Percentiles rank a stretch among this genome's conserved stretches.
phyloP scores from a whole-genome alignment of 1,139 yeast genomes.

The Geotrichum klebahnii region DNA sequence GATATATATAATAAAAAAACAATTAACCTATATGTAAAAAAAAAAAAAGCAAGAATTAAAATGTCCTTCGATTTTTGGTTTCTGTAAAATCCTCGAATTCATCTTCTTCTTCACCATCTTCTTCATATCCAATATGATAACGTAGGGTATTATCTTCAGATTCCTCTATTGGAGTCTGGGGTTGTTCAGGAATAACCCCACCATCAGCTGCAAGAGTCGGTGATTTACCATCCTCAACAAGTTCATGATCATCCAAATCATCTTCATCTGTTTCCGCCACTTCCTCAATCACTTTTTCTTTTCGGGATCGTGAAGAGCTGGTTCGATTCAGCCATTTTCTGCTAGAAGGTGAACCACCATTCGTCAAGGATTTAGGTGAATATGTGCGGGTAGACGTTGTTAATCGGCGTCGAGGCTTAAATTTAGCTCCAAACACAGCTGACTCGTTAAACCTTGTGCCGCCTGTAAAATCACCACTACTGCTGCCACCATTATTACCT shows the following conservation, averaged over 20 bases:
- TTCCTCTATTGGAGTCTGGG: neutral
- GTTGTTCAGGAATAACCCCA: neutral
- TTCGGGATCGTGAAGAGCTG: slow-evolving; percentile 3
- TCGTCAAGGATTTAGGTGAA: neutral
- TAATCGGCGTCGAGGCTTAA: neutral
- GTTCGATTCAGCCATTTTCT: slow-evolving; percentile 15
- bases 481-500: neutral
- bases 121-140: slow-evolving; percentile 1
- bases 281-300: slow-evolving; percentile 13
- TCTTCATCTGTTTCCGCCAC: slow-evolving; percentile 15
- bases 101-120: slow-evolving; percentile 24
- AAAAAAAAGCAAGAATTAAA: too few species aligned
- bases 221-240: slow-evolving; percentile 12
- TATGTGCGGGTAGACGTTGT: neutral
- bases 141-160: neutral
- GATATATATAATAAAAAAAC: too few species aligned
- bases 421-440: slow-evolving; percentile 25
- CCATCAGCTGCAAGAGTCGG: neutral
- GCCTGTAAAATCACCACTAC: slow-evolving; percentile 10
- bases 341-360: slow-evolving; percentile 5
- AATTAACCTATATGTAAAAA: too few species aligned
- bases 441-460: slow-evolving; percentile 28
- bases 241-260: slow-evolving; percentile 23
- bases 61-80: neutral
- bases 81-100: slow-evolving; percentile 4